A percentile compares a stretch with the other conserved stretches of the same genome.
These are phyloP conservation scores for Elsinoe ampelina DNA, from an alignment of 2,329 filamentous ascomycete species.

Conservation along the genomic window DNA sequence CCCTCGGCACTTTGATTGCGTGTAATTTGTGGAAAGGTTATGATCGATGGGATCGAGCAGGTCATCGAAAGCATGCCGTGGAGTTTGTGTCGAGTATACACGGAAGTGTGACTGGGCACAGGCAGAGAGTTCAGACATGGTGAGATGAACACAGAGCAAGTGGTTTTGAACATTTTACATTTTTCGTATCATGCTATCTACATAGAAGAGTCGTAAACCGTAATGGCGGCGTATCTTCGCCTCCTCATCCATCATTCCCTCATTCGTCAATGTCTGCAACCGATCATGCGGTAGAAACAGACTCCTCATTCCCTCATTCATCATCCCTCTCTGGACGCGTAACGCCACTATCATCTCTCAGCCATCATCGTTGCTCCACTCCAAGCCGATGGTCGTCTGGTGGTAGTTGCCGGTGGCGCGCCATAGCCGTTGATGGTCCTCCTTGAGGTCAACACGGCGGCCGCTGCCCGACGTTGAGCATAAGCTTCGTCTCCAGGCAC, in stretches of 20 bases:
- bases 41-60: neutral
- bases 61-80: neutral
- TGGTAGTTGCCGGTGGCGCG: neutral
- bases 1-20: conserved; percentile 5
- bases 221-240: neutral
- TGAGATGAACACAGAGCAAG: neutral
- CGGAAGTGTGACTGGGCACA: neutral
- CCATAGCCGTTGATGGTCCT: neutral
- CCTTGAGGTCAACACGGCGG: neutral
- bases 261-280: neutral
- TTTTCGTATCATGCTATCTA: conserved; percentile 1
- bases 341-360: neutral
- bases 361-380: neutral
- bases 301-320: neutral
- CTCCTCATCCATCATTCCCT: neutral
- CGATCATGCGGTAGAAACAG: neutral
- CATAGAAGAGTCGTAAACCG: conserved; percentile 5
- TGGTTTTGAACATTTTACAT: neutral
- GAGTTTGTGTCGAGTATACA: no score
- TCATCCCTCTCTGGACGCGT: neutral
- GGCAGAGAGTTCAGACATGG: neutral
- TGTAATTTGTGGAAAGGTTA: neutral
- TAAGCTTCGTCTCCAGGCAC: neutral
- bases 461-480: conserved; percentile 3
- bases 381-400: neutral